Evolutionary conservation across 345 rosid species (phyloP), one percentile per base, ranked within the genome.

Genomic region (Gynandropsis gynandra): DNA sequence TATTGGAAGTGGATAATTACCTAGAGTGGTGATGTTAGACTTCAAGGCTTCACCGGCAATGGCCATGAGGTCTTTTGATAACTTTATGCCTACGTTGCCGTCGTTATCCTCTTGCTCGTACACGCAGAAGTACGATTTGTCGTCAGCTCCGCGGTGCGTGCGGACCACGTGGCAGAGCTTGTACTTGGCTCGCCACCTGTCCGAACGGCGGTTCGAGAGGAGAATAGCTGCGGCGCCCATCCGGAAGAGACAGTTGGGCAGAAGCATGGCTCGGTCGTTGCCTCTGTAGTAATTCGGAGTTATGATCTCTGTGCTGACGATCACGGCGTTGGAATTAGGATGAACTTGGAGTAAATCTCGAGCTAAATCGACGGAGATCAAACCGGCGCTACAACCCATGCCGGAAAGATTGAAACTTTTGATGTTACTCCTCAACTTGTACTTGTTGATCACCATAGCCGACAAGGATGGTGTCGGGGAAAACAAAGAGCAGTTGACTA

Each of bases 301-400:
- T 16, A 82, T 80, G 76, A 82, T 82, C 74, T 82, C 95, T 0
- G 89, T 80, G 61, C 89, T 82, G 1, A 85, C 74, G 1, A 82
- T 74, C 4, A 85, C 74, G 0, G 85, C 87, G 39, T 80, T 75
- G 0, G 95, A 77, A 54, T 78, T 80, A 4, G 87, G 85, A 59
- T 82, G 83, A 0, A 78, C 83, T 20, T 74, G 87, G 40, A 85
- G 83, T 50, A 85, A 70, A 48, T 85, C 89, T 0, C 83, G 85
- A 29, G 90, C 90, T 17, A 82, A 59, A 64, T 80, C 87, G 1
- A 85, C 58, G 14, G 95, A 76, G 32, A 85, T 78, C 13, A 82
- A 43, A 11, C 95, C 83, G 0, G 95, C 95, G 33, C 87, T 82
- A 59, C 95, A 82, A 1, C 95, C 95, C 90, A 85, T 85, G 27